Evolutionary conservation across 2,329 filamentous ascomycete species (phyloP).

Genomic region (Ascochyta rabiei): DNA sequence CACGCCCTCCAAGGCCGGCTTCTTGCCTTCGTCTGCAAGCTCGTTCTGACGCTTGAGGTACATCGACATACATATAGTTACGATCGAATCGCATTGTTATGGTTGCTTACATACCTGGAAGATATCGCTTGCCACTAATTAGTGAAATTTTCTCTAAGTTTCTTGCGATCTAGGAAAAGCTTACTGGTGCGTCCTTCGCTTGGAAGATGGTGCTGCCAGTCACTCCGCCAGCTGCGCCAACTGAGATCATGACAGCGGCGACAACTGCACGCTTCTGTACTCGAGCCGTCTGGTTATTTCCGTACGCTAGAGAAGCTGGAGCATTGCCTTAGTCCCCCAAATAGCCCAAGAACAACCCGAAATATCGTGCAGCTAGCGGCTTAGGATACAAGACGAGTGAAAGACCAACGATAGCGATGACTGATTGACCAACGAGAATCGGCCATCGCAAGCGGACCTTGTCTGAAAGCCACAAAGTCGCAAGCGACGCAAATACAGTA

Average conservation of each 20-base stretch:
- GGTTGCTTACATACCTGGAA: constrained; percentile 39
- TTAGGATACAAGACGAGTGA: constrained; percentile 30
- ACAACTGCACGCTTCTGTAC: constrained; percentile 41
- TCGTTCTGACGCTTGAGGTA: constrained; percentile 29
- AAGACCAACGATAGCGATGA: constrained; percentile 27
- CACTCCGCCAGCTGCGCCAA: constrained; percentile 34
- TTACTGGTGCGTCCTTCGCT: constrained; percentile 32
- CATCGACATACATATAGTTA: constrained; percentile 34
- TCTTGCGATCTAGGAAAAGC: neutral
- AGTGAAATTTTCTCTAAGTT: neutral
- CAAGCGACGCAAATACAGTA: constrained; percentile 27
- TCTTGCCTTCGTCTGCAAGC: constrained; percentile 32
- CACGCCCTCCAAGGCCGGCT: constrained; percentile 30
- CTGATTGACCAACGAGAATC: constrained; percentile 26
- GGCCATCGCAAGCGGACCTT: constrained; percentile 31
- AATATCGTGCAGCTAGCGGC: constrained; percentile 31
- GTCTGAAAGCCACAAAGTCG: constrained; percentile 30
- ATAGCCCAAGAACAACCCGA: constrained; percentile 35
- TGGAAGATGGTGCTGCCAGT: constrained; percentile 37
- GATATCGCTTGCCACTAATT: constrained; percentile 22
- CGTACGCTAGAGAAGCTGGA: constrained; percentile 31
- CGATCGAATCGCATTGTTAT: constrained; percentile 34
- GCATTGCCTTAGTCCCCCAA: constrained; percentile 27
- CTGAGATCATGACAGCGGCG: constrained; percentile 37
- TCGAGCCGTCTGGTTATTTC: constrained; percentile 40